Base-by-base conservation (phyloP, 2,329 filamentous ascomycete genomes). In the Pleoardoris graminearum region DNA sequence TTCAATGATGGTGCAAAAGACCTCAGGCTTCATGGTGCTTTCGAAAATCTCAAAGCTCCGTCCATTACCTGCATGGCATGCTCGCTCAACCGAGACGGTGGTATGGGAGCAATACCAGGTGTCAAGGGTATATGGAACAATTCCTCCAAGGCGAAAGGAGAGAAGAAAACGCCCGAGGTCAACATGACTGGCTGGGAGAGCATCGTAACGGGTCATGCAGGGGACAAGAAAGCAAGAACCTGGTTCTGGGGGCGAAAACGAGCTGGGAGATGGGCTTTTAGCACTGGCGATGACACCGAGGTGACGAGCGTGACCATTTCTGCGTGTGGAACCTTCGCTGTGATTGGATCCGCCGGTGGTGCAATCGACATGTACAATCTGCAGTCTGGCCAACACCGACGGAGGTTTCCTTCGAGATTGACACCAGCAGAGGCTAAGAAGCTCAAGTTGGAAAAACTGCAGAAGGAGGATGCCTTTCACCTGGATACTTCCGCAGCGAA, bases 221-320 rank as follows among this genome's bases (percentile, higher is more conserved):
- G 88, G 46, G 93, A 97, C 67, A 82, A 86, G 38, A 89, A 84
- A 68, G 94, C 91, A 16, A 85, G 94, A 48, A 97, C 94, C 1
- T 99, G 94, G 94, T 97, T 97, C 75, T 97, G 94, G 92, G 94
- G 93, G 5, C 87, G 91, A 51, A 97, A 95, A 75, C 86, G 88
- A 64, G 92, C 94, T 43, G 94, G 94, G 10, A 83, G 94, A 58
- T 99, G 94, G 94, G 88, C 89, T 0, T 90, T 99, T 62, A 86
- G 89, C 59, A 97, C 92, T 0, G 84, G 88, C 35, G 94, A 99
- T 74, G 84, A 84, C 16, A 83, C 85, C n/a, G 84, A 91, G 65
- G 93, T 96, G 30, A 82, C 77, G 59, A 93, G 89, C 48, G 91
- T 99, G 17, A 84, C 91, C 10, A 88, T 99, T 54, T 96, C 90